Evolutionary conservation across 2,329 filamentous ascomycete genomes (phyloP).

Genomic region (Aspergillus terreus): DNA sequence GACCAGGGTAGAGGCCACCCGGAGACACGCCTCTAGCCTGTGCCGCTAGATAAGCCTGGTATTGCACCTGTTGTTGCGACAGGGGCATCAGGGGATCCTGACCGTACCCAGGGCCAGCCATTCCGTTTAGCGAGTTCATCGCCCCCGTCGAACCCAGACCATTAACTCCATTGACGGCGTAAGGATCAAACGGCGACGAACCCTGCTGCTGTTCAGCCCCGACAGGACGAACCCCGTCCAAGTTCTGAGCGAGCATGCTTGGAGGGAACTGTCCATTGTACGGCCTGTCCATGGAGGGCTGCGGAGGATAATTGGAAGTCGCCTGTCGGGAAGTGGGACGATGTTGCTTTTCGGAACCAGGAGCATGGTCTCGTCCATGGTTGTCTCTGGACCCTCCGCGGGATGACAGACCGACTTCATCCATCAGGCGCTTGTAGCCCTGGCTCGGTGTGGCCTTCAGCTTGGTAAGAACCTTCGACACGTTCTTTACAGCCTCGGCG

Average conservation of each 20-base stretch:
- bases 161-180: constrained; percentile 33
- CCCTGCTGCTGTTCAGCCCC: constrained; percentile 31
- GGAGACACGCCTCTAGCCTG: constrained; percentile 42
- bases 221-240: constrained; percentile 35
- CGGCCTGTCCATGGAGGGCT: constrained; percentile 39
- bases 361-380: constrained; percentile 34
- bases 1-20: constrained; percentile 43
- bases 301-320: constrained; percentile 32
- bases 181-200: constrained; percentile 37
- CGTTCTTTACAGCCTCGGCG: constrained; percentile 82
- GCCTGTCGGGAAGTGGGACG: constrained; percentile 42
- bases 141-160: constrained; percentile 19
- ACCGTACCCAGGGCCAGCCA: constrained; percentile 30
- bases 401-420: constrained; percentile 84
- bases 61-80: constrained; percentile 53
- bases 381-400: constrained; percentile 38
- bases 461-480: constrained; percentile 80
- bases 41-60: constrained; percentile 53
- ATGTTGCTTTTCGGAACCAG: constrained; percentile 40
- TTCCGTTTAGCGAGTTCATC: constrained; percentile 26
- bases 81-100: constrained; percentile 41
- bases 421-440: constrained; percentile 98
- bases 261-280: constrained; percentile 39
- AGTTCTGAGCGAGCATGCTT: constrained; percentile 31
- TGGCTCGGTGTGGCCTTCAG: constrained; percentile 92